phyloP scores from a whole-genome alignment of 768 basidiomycete genomes.

The Boletus rubescentipes region DNA sequence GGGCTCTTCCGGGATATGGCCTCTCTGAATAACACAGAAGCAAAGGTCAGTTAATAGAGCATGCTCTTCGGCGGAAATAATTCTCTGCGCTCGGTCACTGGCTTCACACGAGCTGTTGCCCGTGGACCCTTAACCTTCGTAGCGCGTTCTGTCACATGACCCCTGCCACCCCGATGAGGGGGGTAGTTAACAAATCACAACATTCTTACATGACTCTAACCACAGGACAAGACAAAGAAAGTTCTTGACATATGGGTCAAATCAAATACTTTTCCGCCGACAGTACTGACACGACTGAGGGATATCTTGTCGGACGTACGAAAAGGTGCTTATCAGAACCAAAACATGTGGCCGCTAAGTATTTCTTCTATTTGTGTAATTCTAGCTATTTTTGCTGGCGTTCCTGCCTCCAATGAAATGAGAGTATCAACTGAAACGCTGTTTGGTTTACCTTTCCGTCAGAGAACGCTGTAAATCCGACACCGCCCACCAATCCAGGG shows the following conservation, averaged over 20 bases:
- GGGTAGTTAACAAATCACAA: slow-evolving; percentile 42
- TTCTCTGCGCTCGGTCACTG: slow-evolving; percentile 1
- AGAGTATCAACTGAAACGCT: slow-evolving; percentile 65
- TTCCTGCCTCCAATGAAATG: slow-evolving; percentile 46
- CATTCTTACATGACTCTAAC: slow-evolving; percentile 35
- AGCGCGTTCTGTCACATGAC: slow-evolving; percentile 33
- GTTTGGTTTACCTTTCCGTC: slow-evolving; percentile 55
- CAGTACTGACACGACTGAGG: slow-evolving; percentile 70
- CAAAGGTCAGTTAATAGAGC: slow-evolving; percentile 70
- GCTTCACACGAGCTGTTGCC: slow-evolving; percentile 8
- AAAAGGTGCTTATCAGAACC: slow-evolving; percentile 86
- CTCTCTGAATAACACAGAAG: slow-evolving; percentile 59
- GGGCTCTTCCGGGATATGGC: slow-evolving; percentile 87
- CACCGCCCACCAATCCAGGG: slow-evolving; percentile 39
- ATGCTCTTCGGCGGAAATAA: slow-evolving; percentile 6
- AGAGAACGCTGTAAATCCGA: slow-evolving; percentile 48
- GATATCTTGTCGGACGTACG: slow-evolving; percentile 63
- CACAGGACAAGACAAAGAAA: slow-evolving; percentile 95
- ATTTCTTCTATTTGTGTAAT: slow-evolving; percentile 66
- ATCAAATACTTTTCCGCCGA: slow-evolving; percentile 80
- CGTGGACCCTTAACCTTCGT: slow-evolving; percentile 9
- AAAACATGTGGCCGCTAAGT: slow-evolving; percentile 76
- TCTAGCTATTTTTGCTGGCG: slow-evolving; percentile 51
- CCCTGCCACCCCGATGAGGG: slow-evolving; percentile 15
- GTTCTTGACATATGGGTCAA: slow-evolving; percentile 98